Evolutionary conservation across 805 yeast species (phyloP), one percentile per base, ranked within the genome.

Genomic region (Pichia ethanolica): DNA sequence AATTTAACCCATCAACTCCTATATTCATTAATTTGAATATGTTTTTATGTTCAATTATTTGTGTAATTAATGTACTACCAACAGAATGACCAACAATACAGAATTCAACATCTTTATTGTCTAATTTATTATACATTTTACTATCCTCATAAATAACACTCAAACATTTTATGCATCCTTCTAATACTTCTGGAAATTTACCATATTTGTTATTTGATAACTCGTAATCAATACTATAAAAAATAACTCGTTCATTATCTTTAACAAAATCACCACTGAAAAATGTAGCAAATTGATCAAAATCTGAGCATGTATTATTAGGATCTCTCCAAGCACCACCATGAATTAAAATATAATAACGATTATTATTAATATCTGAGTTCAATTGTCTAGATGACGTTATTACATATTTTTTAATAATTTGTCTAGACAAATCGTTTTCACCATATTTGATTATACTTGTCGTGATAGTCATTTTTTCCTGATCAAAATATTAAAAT

Each of bases 241-340:
- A 34, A 13, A 42, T 12, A n/a, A 42, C 35, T n/a, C 14, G n/a
- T 8, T 20, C 9, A 3, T 5, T 20, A n/a, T 28, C 48, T n/a
- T 44, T 42, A n/a, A 25, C 20, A 7, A 35, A 42, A 10, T 44
- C 43, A 33, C 43, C 27, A 30, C 48, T 51, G 60, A 10, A 54
- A 45, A 11, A 55, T 56, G 25, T 10, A 2, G 58, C 52, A 26
- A 55, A 48, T 11, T 54, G 56, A 9, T 67, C 68, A 47, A 78
- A 79, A 57, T 84, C 91, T 38, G 72, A 64, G 30, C 67, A 73
- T 0, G 89, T 82, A 59, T 83, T 82, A 3, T 53, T 61, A 1
- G 81, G 78, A 59, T 85, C 95, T 53, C 87, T 71, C 96, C 96
- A 88, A 0, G 89, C 95, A 0, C 96, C 96, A 1, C 96, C 96